Evolutionary conservation across 805 yeast species (phyloP).

Genomic region (Schwanniomyces vanrijiae): DNA sequence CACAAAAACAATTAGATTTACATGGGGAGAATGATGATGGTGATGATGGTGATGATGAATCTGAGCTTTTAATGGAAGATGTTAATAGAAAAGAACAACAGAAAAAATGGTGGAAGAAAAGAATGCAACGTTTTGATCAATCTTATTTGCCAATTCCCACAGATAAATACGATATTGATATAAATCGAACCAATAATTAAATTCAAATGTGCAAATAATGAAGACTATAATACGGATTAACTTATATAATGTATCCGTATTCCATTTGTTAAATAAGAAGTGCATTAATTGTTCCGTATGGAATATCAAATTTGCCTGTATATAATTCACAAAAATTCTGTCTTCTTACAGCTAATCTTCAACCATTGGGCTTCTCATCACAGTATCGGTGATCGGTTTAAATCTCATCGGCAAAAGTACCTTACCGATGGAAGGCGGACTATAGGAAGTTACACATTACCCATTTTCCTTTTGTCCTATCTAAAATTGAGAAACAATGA

Average conservation of each 20-base stretch:
- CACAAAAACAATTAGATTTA: conserved; percentile 16
- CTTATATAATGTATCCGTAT: no score
- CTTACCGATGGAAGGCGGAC: background rate
- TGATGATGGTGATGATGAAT: conserved; percentile 17
- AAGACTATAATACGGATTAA: no score
- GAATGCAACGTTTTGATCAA: conserved; percentile 39
- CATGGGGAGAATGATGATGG: conserved; percentile 19
- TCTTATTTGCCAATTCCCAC: conserved; percentile 14
- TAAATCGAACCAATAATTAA: conserved; percentile 4
- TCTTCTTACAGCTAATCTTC: background rate
- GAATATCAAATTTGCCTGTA: background rate
- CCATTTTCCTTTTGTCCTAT: no score
- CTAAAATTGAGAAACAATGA: no score
- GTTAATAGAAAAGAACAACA: conserved; percentile 49
- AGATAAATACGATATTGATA: conserved; percentile 10
- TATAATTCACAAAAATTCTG: background rate
- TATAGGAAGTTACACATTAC: no score
- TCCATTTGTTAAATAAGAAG: no score
- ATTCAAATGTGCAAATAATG: background rate
- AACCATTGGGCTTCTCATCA: background rate
- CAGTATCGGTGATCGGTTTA: background rate
- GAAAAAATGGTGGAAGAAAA: conserved; percentile 52
- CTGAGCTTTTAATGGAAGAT: conserved; percentile 58
- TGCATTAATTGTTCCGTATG: no score
- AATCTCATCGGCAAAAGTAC: background rate